A percentile compares a stretch with the other conserved stretches of the same genome.
Conservation (phyloP, 805 yeast species). For the Ogataea methanolica region DNA sequence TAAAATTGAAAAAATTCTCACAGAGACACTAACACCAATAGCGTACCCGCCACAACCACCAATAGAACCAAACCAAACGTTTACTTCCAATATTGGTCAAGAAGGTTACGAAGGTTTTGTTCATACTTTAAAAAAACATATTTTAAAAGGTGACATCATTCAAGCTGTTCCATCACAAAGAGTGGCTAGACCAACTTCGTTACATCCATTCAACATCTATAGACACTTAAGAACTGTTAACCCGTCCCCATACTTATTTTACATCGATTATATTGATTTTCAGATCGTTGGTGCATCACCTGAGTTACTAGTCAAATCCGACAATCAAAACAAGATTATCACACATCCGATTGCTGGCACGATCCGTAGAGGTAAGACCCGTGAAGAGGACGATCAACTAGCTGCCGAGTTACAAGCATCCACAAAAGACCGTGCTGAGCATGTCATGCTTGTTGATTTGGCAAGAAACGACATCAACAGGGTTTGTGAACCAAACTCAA, state of each 20-base stretch:
- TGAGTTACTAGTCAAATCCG: slow-evolving; percentile 83
- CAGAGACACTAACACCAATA: slow-evolving; percentile 38
- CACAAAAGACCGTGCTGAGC: slow-evolving; percentile 93
- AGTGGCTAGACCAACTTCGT: slow-evolving; percentile 87
- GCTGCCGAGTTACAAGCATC: slow-evolving; percentile 73
- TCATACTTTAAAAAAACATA: slow-evolving; percentile 66
- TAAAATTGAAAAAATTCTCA: slow-evolving; percentile 46
- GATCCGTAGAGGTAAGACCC: slow-evolving; percentile 80
- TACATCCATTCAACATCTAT: slow-evolving; percentile 95
- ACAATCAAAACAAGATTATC: slow-evolving; percentile 62
- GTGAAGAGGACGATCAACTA: slow-evolving; percentile 84
- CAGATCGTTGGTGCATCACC: slow-evolving; percentile 98
- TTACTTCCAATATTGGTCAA: slow-evolving; percentile 87
- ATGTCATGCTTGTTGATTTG: slow-evolving; percentile 95
- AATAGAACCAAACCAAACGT: slow-evolving; percentile 61
- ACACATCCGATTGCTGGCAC: slow-evolving; percentile 99
- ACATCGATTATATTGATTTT: slow-evolving; percentile 86
- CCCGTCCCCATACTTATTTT: slow-evolving; percentile 96
- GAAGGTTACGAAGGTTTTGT: slow-evolving; percentile 91
- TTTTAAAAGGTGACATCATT: slow-evolving; percentile 86
- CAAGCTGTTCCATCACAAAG: slow-evolving; percentile 99
- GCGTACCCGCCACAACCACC: slow-evolving; percentile 72
- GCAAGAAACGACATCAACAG: slow-evolving; percentile 96
- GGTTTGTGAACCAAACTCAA: slow-evolving; percentile 82
- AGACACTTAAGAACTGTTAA: slow-evolving; percentile 92